Conservation (phyloP, 164 flowering plant species). For the Sedum album region DNA sequence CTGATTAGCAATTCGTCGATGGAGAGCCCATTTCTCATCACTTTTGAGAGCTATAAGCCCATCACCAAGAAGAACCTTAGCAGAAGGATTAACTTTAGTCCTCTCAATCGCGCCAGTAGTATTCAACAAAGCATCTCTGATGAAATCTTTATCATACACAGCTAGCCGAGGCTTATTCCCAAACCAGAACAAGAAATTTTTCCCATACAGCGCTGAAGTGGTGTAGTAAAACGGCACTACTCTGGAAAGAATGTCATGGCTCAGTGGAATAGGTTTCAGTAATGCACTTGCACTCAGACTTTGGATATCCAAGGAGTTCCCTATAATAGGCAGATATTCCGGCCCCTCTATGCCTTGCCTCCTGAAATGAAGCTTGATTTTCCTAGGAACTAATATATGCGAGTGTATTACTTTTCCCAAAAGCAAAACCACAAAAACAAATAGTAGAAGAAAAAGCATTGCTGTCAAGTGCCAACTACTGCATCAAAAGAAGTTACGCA, state of each 20-base stretch:
- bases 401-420: background rate
- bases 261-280: background rate
- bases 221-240: background rate
- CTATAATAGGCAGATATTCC: background rate
- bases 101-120: constrained; percentile 25
- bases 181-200: constrained; percentile 57
- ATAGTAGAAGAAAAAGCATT: background rate
- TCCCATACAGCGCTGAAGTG: constrained; percentile 29
- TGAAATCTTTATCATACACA: constrained; percentile 48
- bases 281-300: background rate
- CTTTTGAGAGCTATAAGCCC: constrained; percentile 53
- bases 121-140: constrained; percentile 46
- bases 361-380: constrained; percentile 1
- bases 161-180: constrained; percentile 48
- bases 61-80: constrained; percentile 34
- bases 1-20: constrained; percentile 39
- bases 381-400: constrained; percentile 1
- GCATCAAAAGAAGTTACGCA: background rate
- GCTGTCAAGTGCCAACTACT: background rate
- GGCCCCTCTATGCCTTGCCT: constrained; percentile 8
- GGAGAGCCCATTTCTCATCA: constrained; percentile 58
- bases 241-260: constrained; percentile 2
- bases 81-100: constrained; percentile 26
- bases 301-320: background rate
- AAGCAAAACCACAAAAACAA: background rate